A percentile compares a stretch with the other conserved stretches of the same genome.
phyloP scores from a whole-genome alignment of 495 filamentous ascomycete genomes.

The Neurospora sp. region DNA sequence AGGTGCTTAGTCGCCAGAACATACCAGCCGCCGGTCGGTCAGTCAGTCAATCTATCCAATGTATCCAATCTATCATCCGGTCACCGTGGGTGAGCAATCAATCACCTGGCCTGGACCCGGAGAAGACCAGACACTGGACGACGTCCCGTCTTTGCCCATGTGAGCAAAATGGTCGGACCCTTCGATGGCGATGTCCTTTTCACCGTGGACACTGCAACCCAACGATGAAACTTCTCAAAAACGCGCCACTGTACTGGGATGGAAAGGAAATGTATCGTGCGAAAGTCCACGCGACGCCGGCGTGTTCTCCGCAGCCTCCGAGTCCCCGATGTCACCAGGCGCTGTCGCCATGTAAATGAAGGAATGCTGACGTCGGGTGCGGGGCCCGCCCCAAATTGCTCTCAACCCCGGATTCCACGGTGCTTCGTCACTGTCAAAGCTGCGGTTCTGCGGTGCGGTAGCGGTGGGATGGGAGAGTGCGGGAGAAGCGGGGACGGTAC shows the following conservation, averaged over 20 bases:
- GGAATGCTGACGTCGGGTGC: not conserved
- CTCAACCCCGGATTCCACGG: not conserved
- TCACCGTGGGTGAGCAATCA: not conserved
- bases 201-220: not conserved
- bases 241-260: not conserved
- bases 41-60: not conserved
- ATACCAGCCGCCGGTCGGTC: not conserved
- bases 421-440: not conserved
- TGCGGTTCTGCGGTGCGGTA: not conserved
- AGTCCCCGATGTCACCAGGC: not conserved
- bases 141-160: not conserved
- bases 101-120: not conserved
- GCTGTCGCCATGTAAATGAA: not conserved
- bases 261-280: not conserved
- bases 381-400: not conserved
- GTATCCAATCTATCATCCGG: not conserved
- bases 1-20: not conserved
- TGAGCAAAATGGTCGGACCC: not conserved
- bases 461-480: not conserved
- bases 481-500: not conserved
- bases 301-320: not conserved
- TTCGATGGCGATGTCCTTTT: not conserved
- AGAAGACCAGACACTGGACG: not conserved
- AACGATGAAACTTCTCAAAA: not conserved
- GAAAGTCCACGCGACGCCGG: not conserved